Evolutionary conservation across 108 stramenopile genomes (phyloP), one percentile per base, ranked within the genome.

Genomic region (Skeletonema tropicum): DNA sequence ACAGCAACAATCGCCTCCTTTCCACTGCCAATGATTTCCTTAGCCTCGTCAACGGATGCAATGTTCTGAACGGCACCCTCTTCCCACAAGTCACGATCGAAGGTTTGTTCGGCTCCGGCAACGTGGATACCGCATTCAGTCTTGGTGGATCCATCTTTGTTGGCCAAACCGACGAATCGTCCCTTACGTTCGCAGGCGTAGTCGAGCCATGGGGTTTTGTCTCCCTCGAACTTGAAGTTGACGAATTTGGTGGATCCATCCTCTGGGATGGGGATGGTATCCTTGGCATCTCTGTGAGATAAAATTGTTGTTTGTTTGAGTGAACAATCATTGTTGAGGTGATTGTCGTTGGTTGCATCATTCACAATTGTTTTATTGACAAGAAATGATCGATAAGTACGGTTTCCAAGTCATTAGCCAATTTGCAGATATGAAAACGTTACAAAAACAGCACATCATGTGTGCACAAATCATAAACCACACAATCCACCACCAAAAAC

Each of bases 61-160:
- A 96, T 74, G 60, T 89, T 88, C 86, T 90, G 87, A 63, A 93
- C 95, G 26, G 75, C 71, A 6, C 83, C 93, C 19, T 65, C 68
- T 52, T 90, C 92, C 93, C 93, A 96, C 68, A 96, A 83, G 71
- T 96, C 95, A 69, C 95, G 90, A 70, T 96, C 95, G 83, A 93
- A 96, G 30, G 93, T 94, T 60, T 79, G 87, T 68, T 96, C 95
- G 39, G 95, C 95, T 31, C 95, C 95, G 69, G 68, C 84, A 21
- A 96, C 95, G 86, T 98, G 97, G 82, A 98, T 97, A 60, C 97
- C 97, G 79, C 97, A 98, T 77, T 98, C 98, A 21, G 98, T 97
- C 96, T 98, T 98, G 82, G 95, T 90, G 48, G 95, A 94, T 45
- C 98, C 98, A 76, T 98, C 98, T 77, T 93, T 93, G 83, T 96